These are phyloP conservation scores for Tylopilus subfusipes DNA, from an alignment of 768 basidiomycete species.

Conservation along the genomic window DNA sequence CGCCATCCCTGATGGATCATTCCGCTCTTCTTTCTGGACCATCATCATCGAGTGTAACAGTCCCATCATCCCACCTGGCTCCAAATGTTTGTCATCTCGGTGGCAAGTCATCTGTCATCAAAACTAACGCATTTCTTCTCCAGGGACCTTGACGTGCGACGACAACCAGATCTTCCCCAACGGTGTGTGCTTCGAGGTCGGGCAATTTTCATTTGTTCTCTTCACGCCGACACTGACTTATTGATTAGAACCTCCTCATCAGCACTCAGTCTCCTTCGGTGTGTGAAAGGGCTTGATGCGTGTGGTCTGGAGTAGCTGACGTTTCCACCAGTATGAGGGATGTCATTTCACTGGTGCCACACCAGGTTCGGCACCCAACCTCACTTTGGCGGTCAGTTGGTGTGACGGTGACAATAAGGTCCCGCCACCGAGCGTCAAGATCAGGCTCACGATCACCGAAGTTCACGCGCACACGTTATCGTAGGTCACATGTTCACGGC, in stretches of 20 bases:
- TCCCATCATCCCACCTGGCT: neutral
- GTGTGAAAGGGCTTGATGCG: neutral
- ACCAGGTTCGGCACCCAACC: neutral
- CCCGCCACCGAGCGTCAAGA: neutral
- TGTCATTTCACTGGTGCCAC: neutral
- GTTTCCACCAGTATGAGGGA: neutral
- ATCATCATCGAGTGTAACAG: slow-evolving; percentile 11
- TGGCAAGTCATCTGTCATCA: neutral
- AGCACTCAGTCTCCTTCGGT: neutral
- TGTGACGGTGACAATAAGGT: neutral
- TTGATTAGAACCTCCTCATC: neutral
- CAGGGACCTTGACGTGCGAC: slow-evolving; percentile 5
- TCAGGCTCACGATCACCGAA: neutral
- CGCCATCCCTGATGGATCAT: neutral
- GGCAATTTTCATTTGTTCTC: neutral
- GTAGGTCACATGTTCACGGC: neutral
- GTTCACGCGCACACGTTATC: neutral
- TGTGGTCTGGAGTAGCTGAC: neutral
- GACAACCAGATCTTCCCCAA: slow-evolving; percentile 6
- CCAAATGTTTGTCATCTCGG: neutral
- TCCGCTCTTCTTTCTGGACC: slow-evolving; percentile 3
- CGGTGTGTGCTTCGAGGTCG: slow-evolving; percentile 2
- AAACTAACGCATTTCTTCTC: neutral
- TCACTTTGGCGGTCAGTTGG: neutral
- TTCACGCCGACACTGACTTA: neutral